Evolutionary conservation across 352 stramenopile species (phyloP).

Genomic region (Globisporangium apiculatum): DNA sequence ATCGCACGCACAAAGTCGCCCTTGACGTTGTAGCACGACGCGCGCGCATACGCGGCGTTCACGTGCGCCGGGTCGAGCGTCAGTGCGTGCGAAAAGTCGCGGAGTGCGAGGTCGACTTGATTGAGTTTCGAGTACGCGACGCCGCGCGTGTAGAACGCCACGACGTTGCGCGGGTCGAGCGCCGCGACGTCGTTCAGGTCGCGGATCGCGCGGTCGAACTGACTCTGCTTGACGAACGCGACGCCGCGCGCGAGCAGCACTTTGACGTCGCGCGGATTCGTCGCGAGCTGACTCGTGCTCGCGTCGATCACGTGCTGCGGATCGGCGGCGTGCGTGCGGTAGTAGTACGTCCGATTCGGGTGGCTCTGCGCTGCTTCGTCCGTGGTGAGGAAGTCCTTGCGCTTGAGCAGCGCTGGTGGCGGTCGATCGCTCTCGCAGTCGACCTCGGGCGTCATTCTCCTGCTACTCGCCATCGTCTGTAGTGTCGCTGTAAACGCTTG

Average conservation of each 20-base stretch:
- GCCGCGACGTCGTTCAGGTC: constrained; percentile 44
- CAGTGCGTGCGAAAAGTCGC: constrained; percentile 68
- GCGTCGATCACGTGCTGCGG: constrained; percentile 67
- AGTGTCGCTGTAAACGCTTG: background rate
- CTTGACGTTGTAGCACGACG: constrained; percentile 83
- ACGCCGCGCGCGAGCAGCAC: constrained; percentile 63
- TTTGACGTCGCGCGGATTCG: constrained; percentile 51
- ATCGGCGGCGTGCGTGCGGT: constrained; percentile 48
- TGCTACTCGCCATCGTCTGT: constrained; percentile 23
- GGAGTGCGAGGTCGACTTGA: constrained; percentile 66
- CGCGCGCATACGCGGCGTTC: constrained; percentile 81
- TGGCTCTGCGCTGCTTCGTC: constrained; percentile 59
- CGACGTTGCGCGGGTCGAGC: constrained; percentile 34
- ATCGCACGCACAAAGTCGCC: constrained; percentile 82
- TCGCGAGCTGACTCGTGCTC: constrained; percentile 59
- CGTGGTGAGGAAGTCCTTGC: constrained; percentile 66
- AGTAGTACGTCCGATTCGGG: constrained; percentile 76
- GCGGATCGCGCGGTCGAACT: constrained; percentile 43
- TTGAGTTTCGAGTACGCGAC: constrained; percentile 63
- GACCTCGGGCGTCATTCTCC: constrained; percentile 14
- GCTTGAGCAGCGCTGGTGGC: constrained; percentile 47
- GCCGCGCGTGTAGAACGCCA: constrained; percentile 69
- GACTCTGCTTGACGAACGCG: constrained; percentile 74
- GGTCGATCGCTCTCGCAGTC: constrained; percentile 24
- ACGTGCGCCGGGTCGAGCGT: constrained; percentile 83